These are phyloP conservation scores for Plasmodium malariae DNA, from an alignment of 169 alveolate species.

Conservation along the genomic window DNA sequence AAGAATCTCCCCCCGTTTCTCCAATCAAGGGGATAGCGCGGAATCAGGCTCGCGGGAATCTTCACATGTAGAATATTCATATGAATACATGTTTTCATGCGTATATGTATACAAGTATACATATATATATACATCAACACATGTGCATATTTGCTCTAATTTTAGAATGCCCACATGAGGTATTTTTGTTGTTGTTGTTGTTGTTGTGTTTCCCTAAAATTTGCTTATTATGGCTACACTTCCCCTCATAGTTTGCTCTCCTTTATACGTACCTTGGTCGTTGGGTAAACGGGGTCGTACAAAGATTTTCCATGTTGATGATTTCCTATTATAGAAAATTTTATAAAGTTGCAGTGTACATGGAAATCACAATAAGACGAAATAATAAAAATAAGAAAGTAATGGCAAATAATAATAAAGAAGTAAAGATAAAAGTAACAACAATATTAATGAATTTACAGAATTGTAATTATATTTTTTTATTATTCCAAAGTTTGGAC, in stretches of 20 bases:
- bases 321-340: constrained; percentile 83
- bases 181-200: too few relatives aligned
- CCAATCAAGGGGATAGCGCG: constrained; percentile 92
- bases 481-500: too few relatives aligned
- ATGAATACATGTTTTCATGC: too few relatives aligned
- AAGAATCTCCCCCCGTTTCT: constrained; percentile 91
- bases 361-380: too few relatives aligned
- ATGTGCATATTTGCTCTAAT: too few relatives aligned
- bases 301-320: constrained; percentile 88
- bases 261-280: constrained; percentile 84
- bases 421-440: too few relatives aligned
- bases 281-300: constrained; percentile 91
- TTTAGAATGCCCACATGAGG: too few relatives aligned
- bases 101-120: background rate
- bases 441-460: too few relatives aligned
- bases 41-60: constrained; percentile 90
- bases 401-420: too few relatives aligned
- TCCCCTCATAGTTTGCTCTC: background rate
- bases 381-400: too few relatives aligned
- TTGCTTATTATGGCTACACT: background rate
- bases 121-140: constrained; percentile 4
- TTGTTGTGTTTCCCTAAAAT: background rate
- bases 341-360: too few relatives aligned
- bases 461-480: too few relatives aligned
- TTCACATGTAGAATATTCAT: constrained; percentile 11